Evolutionary conservation across 257 asterid species (phyloP).

Genomic region (Solanum chmielewskii): DNA sequence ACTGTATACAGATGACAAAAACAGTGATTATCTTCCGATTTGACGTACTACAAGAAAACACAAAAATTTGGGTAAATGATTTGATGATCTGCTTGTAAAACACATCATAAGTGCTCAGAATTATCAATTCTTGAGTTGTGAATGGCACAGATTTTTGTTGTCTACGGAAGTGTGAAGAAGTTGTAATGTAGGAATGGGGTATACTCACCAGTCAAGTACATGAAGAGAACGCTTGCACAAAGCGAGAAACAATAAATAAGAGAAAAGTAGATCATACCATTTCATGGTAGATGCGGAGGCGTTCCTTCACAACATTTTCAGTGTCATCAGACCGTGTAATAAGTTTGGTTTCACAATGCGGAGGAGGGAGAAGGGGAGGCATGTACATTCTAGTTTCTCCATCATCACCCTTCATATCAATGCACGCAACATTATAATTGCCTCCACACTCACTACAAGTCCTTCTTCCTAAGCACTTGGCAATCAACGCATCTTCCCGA

Average conservation of each 20-base stretch:
- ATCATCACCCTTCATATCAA: conserved; percentile 61
- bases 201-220: not conserved
- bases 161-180: not conserved
- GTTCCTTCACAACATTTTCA: conserved; percentile 79
- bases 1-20: not conserved
- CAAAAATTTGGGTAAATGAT: not conserved
- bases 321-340: conserved; percentile 80
- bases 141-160: not conserved
- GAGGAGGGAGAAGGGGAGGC: conserved; percentile 98
- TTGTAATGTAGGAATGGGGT: not conserved
- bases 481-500: conserved; percentile 72
- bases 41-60: not conserved
- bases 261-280: conserved; percentile 26
- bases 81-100: not conserved
- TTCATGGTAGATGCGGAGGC: conserved; percentile 67
- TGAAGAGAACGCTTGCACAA: not conserved
- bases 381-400: conserved; percentile 63
- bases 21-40: not conserved
- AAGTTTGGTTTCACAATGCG: conserved; percentile 70
- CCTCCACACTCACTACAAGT: conserved; percentile 86
- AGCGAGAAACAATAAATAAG: not conserved
- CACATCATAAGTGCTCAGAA: not conserved
- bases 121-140: not conserved
- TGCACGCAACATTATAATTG: conserved; percentile 77
- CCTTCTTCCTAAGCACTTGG: conserved; percentile 96